Evolutionary conservation across 805 yeast species (phyloP).

Genomic region (Kodamaea lidongshanica): DNA sequence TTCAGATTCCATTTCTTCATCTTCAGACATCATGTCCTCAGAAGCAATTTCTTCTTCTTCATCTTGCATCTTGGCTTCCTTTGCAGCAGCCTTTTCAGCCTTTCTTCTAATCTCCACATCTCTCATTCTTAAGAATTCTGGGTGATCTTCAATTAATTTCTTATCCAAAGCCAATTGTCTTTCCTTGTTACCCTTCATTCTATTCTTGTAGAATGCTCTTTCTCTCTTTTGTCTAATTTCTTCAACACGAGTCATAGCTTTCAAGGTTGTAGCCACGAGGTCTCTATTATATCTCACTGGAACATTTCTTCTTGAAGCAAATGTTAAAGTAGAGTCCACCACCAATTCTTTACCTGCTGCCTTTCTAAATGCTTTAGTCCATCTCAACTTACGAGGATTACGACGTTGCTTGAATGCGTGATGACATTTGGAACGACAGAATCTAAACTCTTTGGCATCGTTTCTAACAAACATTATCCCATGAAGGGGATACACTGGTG

Average conservation of each 20-base stretch:
- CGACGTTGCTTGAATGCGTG: slow-evolving; percentile 96
- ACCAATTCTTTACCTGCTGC: slow-evolving; percentile 99
- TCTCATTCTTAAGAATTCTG: slow-evolving; percentile 85
- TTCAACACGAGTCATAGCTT: slow-evolving; percentile 93
- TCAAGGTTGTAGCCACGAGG: slow-evolving; percentile 85
- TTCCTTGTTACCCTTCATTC: slow-evolving; percentile 97
- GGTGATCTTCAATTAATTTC: slow-evolving; percentile 82
- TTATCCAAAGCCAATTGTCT: slow-evolving; percentile 77
- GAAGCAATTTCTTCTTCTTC: slow-evolving; percentile 41
- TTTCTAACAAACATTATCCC: slow-evolving; percentile 98
- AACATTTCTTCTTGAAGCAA: slow-evolving; percentile 95
- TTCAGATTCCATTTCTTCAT: slow-evolving; percentile 39
- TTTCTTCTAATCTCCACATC: slow-evolving; percentile 82
- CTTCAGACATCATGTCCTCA: slow-evolving; percentile 35
- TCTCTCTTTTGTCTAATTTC: slow-evolving; percentile 95
- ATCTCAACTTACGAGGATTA: slow-evolving; percentile 94
- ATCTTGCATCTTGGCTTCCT: slow-evolving; percentile 41
- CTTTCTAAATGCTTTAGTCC: slow-evolving; percentile 99
- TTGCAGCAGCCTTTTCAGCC: slow-evolving; percentile 65
- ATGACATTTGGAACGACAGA: slow-evolving; percentile 97
- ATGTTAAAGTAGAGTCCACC: slow-evolving; percentile 92
- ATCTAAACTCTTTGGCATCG: slow-evolving; percentile 95
- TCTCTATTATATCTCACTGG: slow-evolving; percentile 98
- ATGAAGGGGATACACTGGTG: slow-evolving; percentile 79
- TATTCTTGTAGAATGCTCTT: slow-evolving; percentile 96